Conservation (phyloP, 164 flowering plant genomes). For the Liriodendron chinense region DNA sequence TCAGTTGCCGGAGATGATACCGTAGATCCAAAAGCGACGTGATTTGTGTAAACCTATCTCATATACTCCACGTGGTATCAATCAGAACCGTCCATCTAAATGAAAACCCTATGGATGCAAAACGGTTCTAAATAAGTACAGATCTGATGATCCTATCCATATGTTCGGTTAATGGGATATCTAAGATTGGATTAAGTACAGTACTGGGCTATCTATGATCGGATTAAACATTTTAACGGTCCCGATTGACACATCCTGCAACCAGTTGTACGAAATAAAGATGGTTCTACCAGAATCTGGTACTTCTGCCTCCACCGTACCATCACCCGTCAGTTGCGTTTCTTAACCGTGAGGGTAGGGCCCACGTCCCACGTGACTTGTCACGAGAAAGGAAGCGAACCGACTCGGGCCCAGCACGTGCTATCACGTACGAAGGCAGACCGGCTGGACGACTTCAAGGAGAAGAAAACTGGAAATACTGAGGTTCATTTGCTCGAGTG, state of each 20-base stretch:
- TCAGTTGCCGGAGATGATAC: background rate
- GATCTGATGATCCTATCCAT: no score
- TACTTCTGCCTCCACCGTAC: background rate
- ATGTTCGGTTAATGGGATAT: no score
- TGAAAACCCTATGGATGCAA: no score
- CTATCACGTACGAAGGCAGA: background rate
- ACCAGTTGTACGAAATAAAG: no score
- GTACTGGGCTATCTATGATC: no score
- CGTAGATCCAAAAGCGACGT: background rate
- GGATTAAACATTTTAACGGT: no score
- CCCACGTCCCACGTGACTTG: conserved; percentile 9
- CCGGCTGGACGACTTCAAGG: background rate
- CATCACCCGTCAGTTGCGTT: background rate
- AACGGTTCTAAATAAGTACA: no score
- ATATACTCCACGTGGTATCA: no score
- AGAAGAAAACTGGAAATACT: background rate
- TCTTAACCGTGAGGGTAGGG: background rate
- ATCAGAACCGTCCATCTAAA: no score
- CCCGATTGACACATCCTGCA: no score
- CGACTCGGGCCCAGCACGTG: background rate
- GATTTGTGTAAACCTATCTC: background rate
- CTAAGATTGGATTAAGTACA: no score
- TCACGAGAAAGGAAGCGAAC: conserved; percentile 5
- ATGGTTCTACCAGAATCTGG: no score
- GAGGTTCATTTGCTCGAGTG: background rate